Base-by-base conservation (phyloP, 83 land plant species). In the Picea abies region DNA sequence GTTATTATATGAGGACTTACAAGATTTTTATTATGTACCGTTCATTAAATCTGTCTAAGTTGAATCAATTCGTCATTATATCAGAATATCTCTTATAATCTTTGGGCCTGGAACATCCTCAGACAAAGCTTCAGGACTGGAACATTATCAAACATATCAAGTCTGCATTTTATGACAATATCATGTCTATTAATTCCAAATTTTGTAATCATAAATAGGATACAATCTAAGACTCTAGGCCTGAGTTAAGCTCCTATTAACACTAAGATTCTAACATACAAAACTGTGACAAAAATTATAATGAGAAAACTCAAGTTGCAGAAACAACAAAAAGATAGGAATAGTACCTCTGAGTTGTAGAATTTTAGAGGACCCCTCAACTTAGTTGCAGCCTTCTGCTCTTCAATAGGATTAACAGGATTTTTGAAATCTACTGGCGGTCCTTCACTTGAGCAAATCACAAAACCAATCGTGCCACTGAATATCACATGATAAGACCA, bases 381-480 rank as follows among this genome's bases (percentile, higher is more conserved):
- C 20, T 82, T 85, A 79, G 63, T 84, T 16, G 62, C 77, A 39
- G 67, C 56, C 14, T 80, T 84, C 23, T 82, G 64, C 60, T 90
- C 90, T 29, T 94, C 96, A n/a, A 94, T 90, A 5, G 91, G 90
- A 80, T 90, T 91, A 44, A 91, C 84, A 0, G 99, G 93, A 60
- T 93, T 87, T 86, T 90, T 90, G 82, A 97, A 97, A 83, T 97
- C 91, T 63, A 97, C 99, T 22, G 85, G 10, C 2, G 98, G 98
- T 22, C 99, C 99, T 84, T 94, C 99, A 26, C 92, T 94, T 5
- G 99, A 96, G 87, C 98, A 97, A 37, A 97, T 93, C 99, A 97
- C 96, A 84, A 97, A 97, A 15, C 99, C 99, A 85, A 97, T 96
- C 37, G 94, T 90, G 0, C 99, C 99, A 90, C 99, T 97, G 91